These are phyloP conservation scores for Annulohypoxylon truncatum DNA, from an alignment of 2,329 filamentous ascomycete species.

Conservation along the genomic window DNA sequence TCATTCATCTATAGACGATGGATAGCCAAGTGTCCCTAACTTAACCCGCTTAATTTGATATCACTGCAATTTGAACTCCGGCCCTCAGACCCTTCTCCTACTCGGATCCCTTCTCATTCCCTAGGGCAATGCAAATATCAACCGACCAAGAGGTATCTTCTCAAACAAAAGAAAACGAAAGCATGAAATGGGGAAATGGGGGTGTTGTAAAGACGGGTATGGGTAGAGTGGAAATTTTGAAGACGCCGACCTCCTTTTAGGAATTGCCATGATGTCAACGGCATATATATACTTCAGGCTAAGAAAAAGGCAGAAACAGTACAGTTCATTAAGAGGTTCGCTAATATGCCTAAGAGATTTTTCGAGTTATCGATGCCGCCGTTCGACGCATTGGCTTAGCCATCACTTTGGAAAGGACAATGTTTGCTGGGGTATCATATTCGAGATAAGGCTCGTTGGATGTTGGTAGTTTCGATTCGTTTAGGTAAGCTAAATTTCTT, in stretches of 20 bases:
- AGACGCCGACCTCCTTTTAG: background rate
- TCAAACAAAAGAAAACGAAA: background rate
- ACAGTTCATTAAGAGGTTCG: background rate
- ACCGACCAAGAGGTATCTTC: conserved; percentile 33
- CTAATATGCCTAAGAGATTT: background rate
- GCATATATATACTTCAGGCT: background rate
- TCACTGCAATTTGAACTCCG: conserved; percentile 20
- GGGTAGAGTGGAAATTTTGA: background rate
- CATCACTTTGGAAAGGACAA: background rate
- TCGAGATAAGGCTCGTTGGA: background rate
- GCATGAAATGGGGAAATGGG: background rate
- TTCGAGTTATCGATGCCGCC: background rate
- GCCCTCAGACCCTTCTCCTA: conserved; percentile 3
- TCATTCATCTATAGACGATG: conserved; percentile 8
- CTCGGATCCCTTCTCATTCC: conserved; percentile 4
- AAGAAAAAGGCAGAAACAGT: background rate
- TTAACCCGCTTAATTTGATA: background rate
- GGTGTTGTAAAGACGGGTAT: background rate
- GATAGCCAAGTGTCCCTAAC: background rate
- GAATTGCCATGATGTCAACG: background rate
- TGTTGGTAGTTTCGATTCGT: background rate
- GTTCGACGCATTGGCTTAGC: background rate
- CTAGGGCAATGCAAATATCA: conserved; percentile 17
- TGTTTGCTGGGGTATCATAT: background rate
- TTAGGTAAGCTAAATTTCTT: background rate